These are phyloP conservation scores for Leptomonas pyrrhocoris DNA, from an alignment of 208 protist species.

Conservation along the genomic window DNA sequence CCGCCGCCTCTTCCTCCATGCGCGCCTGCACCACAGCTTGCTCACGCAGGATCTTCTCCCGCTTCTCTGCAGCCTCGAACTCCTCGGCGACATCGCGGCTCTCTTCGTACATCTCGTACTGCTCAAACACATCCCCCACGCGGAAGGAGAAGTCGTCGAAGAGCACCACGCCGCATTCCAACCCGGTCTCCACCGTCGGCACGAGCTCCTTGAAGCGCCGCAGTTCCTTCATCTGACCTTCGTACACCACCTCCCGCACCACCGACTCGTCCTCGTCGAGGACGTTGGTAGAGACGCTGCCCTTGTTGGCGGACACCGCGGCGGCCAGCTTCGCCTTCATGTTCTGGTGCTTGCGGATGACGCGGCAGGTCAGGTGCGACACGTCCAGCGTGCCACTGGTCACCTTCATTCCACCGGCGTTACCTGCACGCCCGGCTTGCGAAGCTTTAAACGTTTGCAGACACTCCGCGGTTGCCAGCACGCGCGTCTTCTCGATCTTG, in stretches of 20 bases:
- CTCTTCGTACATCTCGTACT: constrained; percentile 80
- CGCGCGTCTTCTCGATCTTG: constrained; percentile 66
- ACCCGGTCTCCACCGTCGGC: constrained; percentile 77
- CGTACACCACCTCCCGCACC: constrained; percentile 73
- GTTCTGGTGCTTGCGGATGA: constrained; percentile 56
- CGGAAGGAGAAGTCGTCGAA: constrained; percentile 88
- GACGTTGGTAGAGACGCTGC: constrained; percentile 1
- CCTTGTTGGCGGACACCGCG: constrained; percentile 6
- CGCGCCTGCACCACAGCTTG: constrained; percentile 54
- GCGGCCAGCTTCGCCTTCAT: constrained; percentile 24
- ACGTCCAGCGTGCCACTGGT: constrained; percentile 77
- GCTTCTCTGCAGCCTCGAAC: constrained; percentile 68
- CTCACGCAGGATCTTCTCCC: constrained; percentile 72
- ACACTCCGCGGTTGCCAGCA: constrained; percentile 76
- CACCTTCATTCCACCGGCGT: constrained; percentile 86
- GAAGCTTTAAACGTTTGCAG: constrained; percentile 86
- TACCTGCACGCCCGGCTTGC: constrained; percentile 79
- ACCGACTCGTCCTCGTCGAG: constrained; percentile 37
- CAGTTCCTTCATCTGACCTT: constrained; percentile 87
- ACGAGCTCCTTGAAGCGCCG: constrained; percentile 90
- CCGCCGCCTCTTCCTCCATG: constrained; percentile 24
- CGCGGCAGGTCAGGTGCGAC: constrained; percentile 63
- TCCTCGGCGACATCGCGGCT: constrained; percentile 80
- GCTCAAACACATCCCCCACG: constrained; percentile 77
- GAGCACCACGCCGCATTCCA: constrained; percentile 91